Base-by-base conservation (phyloP, 352 stramenopile genomes). In the Phytophthora palmivora region DNA sequence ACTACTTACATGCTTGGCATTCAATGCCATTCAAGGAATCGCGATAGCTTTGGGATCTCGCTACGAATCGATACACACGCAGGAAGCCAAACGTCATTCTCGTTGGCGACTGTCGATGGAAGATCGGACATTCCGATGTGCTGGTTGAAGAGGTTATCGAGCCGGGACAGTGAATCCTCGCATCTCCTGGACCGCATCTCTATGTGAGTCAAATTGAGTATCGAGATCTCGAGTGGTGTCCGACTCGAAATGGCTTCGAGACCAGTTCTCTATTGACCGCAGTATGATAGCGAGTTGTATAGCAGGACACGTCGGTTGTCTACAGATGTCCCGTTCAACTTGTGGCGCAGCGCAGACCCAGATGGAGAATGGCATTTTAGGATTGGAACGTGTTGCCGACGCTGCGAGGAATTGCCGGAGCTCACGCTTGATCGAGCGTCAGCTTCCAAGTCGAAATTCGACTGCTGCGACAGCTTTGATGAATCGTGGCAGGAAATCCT, bases 251-350 rank as follows among this genome's bases (percentile, higher is more conserved):
- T n/a, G 34, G 8, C 16, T 14, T 41, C 5, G 9, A 18, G n/a
- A n/a, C n/a, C n/a, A n/a, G n/a, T n/a, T n/a, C n/a, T n/a, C n/a
- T n/a, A n/a, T n/a, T n/a, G n/a, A n/a, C n/a, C n/a, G n/a, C n/a
- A n/a, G n/a, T 26, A 15, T 46, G 22, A 37, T 26, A 22, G 7
- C 48, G 48, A 57, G 36, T 24, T 12, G 16, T n/a, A 47, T 24
- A 18, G 24, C 39, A 66, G 46, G 52, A 69, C 60, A 58, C 33
- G 34, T 19, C 60, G 21, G 37, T 69, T 69, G 60, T 63, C 60
- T 69, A 69, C 59, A 63, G 22, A 2, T 52, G 45, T 51, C 41
- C 28, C 16, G 52, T 56, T 68, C 59, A 52, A 57, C 18, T 54
- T 51, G 46, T 58, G 47, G 30, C 43, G 43, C 45, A n/a, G 16